A percentile compares a stretch with the other conserved stretches of the same genome.
These are phyloP conservation scores for Tetragonia tetragonoides DNA, from an alignment of 148 eudicot species.

Conservation along the genomic window DNA sequence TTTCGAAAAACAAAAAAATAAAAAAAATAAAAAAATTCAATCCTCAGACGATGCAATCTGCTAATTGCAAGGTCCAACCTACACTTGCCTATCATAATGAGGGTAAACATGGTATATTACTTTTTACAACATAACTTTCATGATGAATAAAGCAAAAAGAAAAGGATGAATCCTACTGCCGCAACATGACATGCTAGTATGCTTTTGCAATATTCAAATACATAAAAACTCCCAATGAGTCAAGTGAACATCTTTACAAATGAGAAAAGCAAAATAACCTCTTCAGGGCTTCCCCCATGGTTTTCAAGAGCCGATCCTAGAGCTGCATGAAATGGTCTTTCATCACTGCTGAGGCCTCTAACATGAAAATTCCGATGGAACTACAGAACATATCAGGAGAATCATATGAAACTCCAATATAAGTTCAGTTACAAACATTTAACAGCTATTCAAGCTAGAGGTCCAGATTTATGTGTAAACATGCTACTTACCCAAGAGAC, in stretches of 20 bases:
- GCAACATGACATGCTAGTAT: background rate
- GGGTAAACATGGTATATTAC: background rate
- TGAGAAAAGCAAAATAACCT: slow-evolving; percentile 43
- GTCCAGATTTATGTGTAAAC: background rate
- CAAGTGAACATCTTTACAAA: background rate
- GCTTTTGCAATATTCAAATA: background rate
- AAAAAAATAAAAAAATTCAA: background rate
- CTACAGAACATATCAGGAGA: slow-evolving; percentile 34
- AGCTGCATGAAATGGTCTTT: slow-evolving; percentile 52
- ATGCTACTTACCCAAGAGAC: slow-evolving; percentile 66
- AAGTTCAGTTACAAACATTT: background rate
- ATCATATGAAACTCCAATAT: background rate
- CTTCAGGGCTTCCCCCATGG: slow-evolving; percentile 87
- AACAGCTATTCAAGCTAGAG: background rate
- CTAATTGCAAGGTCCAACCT: background rate
- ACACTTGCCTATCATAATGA: background rate
- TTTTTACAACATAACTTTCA: background rate
- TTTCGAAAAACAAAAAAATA: background rate
- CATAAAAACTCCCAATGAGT: background rate
- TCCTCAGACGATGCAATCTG: background rate
- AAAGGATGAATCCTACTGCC: background rate
- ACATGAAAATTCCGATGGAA: slow-evolving; percentile 63
- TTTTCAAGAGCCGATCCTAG: slow-evolving; percentile 65
- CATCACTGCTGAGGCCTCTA: slow-evolving; percentile 42
- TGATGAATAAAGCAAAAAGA: background rate